Conservation (phyloP, 2,329 filamentous ascomycete genomes). For the Pseudocercospora pini-densiflorae region DNA sequence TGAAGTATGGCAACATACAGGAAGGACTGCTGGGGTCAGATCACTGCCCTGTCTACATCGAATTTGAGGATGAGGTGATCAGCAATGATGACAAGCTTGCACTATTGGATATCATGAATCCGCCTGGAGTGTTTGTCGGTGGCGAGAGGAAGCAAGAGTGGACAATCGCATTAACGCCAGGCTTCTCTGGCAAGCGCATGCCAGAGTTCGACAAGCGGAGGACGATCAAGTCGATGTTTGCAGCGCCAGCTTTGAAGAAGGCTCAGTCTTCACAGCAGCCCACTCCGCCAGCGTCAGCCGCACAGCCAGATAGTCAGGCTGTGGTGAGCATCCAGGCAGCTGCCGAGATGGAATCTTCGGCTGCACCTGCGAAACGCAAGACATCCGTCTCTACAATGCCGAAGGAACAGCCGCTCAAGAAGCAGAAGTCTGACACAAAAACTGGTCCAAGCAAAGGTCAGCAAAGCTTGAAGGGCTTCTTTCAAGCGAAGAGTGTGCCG, state of each 20-base stretch:
- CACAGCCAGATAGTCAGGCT: neutral
- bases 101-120: constrained; percentile 76
- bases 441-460: constrained; percentile 53
- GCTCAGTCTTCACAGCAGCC: constrained; percentile 17
- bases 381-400: constrained; percentile 30
- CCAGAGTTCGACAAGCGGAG: constrained; percentile 84
- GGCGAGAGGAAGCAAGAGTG: constrained; percentile 71
- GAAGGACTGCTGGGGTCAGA: constrained; percentile 93
- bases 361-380: constrained; percentile 43
- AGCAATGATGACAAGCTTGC: constrained; percentile 53
- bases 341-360: neutral
- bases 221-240: constrained; percentile 94
- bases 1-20: constrained; percentile 82
- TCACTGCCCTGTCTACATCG: constrained; percentile 90
- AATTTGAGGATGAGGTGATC: constrained; percentile 66
- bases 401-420: constrained; percentile 50
- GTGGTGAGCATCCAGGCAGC: neutral
- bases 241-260: constrained; percentile 53
- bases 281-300: neutral
- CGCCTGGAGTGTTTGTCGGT: constrained; percentile 69
- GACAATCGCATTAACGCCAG: constrained; percentile 67
- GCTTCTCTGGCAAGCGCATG: constrained; percentile 80
- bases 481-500: constrained; percentile 62
- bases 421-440: constrained; percentile 51
- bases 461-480: constrained; percentile 76